phyloP scores from a whole-genome alignment of 768 basidiomycete genomes.

The Tulasnella sp. region DNA sequence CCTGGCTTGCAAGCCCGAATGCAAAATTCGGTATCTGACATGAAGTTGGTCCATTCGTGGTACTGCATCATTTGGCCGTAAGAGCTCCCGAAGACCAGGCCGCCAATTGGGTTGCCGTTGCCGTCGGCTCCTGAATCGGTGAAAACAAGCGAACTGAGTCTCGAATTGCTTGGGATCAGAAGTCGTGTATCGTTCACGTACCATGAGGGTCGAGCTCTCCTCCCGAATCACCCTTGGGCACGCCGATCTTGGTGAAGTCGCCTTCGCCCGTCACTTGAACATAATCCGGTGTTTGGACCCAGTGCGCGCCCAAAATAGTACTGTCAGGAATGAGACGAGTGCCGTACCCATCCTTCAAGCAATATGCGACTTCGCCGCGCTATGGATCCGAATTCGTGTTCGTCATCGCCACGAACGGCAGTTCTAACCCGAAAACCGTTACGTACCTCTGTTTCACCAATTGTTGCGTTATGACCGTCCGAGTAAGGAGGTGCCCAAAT shows the following conservation, averaged over 20 bases:
- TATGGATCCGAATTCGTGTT: conserved; percentile 40
- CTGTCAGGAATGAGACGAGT: conserved; percentile 45
- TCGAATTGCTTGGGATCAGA: no score
- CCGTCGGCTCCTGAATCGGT: conserved; percentile 17
- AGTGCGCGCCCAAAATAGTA: conserved; percentile 41
- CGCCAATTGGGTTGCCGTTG: conserved; percentile 39
- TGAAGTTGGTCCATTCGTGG: conserved; percentile 47
- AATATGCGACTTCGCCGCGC: conserved; percentile 54
- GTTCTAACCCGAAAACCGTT: no score
- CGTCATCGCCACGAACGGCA: background rate
- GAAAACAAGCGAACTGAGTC: background rate
- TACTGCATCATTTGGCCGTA: conserved; percentile 41
- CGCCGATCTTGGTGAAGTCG: conserved; percentile 43
- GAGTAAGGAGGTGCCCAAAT: conserved; percentile 25
- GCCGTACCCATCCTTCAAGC: conserved; percentile 43
- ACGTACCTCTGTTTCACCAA: conserved; percentile 68
- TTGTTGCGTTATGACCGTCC: conserved; percentile 41
- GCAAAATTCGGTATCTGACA: conserved; percentile 45
- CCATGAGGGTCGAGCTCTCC: conserved; percentile 48
- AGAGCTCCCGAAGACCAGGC: conserved; percentile 42
- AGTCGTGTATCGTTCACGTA: background rate
- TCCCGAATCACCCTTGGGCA: conserved; percentile 39
- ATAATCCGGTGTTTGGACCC: conserved; percentile 45
- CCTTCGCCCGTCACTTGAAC: conserved; percentile 42
- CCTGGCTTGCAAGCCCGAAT: conserved; percentile 40